A percentile compares a stretch with the other conserved stretches of the same genome.
These are phyloP conservation scores for Leptodontidium sp. DNA, from an alignment of 2,329 filamentous ascomycete species.

Conservation along the genomic window DNA sequence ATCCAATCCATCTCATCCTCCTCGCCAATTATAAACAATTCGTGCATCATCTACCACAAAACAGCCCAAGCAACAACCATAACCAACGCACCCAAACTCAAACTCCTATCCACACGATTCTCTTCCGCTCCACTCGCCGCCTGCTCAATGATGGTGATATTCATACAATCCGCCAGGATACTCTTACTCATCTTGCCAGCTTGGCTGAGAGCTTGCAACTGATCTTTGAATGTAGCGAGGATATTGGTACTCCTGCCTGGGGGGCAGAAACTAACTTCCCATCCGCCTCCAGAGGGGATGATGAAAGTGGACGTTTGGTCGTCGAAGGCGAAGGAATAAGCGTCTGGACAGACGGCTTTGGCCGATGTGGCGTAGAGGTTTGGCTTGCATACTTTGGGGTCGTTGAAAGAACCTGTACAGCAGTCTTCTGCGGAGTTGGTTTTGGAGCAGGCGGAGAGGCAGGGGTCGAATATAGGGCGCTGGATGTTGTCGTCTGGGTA, in stretches of 20 bases:
- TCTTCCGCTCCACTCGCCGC: conserved; percentile 23
- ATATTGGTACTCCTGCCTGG: conserved; percentile 66
- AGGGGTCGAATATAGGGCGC: conserved; percentile 78
- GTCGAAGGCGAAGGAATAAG: conserved; percentile 79
- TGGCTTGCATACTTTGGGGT: conserved; percentile 69
- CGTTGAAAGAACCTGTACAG: conserved; percentile 75
- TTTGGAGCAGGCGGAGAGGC: conserved; percentile 78
- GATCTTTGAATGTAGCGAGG: conserved; percentile 57
- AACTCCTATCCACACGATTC: conserved; percentile 34
- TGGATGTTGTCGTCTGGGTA: conserved; percentile 80
- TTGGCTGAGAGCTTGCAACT: conserved; percentile 58
- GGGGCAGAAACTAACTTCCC: conserved; percentile 82
- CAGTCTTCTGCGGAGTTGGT: conserved; percentile 74
- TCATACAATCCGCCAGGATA: conserved; percentile 44
- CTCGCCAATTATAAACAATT: conserved; percentile 13
- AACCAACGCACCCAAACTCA: conserved; percentile 43
- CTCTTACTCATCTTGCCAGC: conserved; percentile 51
- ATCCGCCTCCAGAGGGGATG: conserved; percentile 73
- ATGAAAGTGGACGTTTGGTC: conserved; percentile 68
- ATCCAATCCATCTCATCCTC: neutral
- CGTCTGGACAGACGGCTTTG: conserved; percentile 82
- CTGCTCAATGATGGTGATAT: conserved; percentile 45
- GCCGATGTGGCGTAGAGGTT: conserved; percentile 73
- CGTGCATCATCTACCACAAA: conserved; percentile 31
- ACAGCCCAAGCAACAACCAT: conserved; percentile 42